Conservation (phyloP, 345 rosid genomes). For the Aquilaria malaccensis region DNA sequence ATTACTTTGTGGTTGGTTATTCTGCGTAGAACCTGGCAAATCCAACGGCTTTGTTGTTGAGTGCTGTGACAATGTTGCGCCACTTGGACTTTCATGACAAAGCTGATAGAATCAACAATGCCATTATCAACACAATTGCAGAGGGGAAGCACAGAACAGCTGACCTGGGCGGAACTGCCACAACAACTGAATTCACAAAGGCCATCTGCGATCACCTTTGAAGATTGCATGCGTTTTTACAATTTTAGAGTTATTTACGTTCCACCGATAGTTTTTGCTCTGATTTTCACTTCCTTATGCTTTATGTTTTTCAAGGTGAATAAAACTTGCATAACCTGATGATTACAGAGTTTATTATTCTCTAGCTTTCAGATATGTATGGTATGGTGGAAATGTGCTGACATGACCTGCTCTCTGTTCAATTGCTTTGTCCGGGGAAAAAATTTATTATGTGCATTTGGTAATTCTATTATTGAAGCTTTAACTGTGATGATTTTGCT, state of each 20-base stretch:
- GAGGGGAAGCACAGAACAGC: constrained; percentile 90
- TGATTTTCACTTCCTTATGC: constrained; percentile 8
- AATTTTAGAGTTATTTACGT: constrained; percentile 19
- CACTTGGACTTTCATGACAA: constrained; percentile 75
- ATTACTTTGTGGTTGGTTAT: constrained; percentile 3
- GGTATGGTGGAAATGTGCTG: no score
- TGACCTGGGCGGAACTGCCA: constrained; percentile 77
- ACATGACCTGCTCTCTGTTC: no score
- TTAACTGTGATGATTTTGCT: no score
- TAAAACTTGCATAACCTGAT: constrained; percentile 2
- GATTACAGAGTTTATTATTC: not conserved
- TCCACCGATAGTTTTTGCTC: constrained; percentile 4
- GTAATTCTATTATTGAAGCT: no score
- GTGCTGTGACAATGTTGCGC: constrained; percentile 79
- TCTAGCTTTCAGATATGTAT: no score
- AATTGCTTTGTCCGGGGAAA: no score
- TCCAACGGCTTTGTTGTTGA: constrained; percentile 90
- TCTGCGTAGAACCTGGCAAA: constrained; percentile 70
- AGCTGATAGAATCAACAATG: constrained; percentile 81
- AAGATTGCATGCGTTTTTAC: constrained; percentile 18
- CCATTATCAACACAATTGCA: constrained; percentile 74
- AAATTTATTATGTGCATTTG: no score
- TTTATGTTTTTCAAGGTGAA: constrained; percentile 11
- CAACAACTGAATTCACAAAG: constrained; percentile 81
- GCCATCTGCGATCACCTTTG: constrained; percentile 86